Base-by-base conservation (phyloP, 306 rosid genomes). In the Albizia julibrissin region DNA sequence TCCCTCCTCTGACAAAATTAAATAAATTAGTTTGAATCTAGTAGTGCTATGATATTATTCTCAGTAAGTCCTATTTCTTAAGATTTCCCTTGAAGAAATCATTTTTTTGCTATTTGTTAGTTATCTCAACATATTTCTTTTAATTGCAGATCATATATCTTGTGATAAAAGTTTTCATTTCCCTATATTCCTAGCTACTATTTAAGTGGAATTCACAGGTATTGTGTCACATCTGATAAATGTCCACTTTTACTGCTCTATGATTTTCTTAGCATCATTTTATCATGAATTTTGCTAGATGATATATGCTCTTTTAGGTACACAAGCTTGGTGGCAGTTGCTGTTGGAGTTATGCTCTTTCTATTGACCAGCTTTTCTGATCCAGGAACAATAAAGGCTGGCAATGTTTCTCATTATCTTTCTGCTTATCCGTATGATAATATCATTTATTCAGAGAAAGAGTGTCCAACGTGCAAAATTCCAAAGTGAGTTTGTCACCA, bases 291-390 rank as follows among this genome's bases (percentile, higher is more conserved):
- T 80, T 69, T 73, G 59, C 77, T 87, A 54, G 83, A 83, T 46
- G 71, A 72, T 62, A 43, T 78, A 56, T 78, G 50, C 64, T 87
- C 49, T 72, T 92, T 72, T 87, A 95, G 99, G 98, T 90, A 89
- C 87, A 90, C 82, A 61, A 90, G 99, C 94, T 81, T 89, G 78
- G 70, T 86, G 49, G 97, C 92, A 72, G 97, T 89, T 79, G 90
- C 86, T 39, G 84, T 93, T 12, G 99, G 99, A 70, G 78, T 91
- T 79, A 83, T 95, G 83, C 94, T 95, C 71, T 93, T 95, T 89
- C 87, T 95, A 58, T 87, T 95, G 87, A 91, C 99, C 82, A 91
- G 99, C 93, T 93, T 92, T 87, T 85, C 98, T 79, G 93, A 95
- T 86, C 97, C 99, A 3, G 99, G 99, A 84, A 88, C 84, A 1